Conservation (phyloP, 768 basidiomycete genomes). For the Boletus barrowsii region DNA sequence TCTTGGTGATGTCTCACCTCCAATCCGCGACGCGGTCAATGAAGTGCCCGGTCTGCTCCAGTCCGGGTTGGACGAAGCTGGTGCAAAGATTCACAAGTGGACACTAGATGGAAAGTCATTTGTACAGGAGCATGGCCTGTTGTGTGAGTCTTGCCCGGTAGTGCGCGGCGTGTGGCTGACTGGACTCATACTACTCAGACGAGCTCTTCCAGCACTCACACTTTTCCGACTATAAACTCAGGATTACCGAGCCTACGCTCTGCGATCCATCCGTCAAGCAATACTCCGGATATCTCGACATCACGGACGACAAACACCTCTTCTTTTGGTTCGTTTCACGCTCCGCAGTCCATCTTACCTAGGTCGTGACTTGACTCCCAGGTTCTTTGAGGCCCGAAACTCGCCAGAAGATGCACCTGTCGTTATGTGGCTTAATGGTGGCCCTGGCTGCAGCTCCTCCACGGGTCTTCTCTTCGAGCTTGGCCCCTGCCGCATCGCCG, state of each 20-base stretch:
- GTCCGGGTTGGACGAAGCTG: constrained; percentile 38
- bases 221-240: constrained; percentile 52
- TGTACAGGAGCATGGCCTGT: constrained; percentile 65
- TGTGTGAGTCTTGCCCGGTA: constrained; percentile 51
- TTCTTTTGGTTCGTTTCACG: constrained; percentile 72
- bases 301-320: constrained; percentile 73
- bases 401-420: constrained; percentile 77
- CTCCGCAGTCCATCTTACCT: background rate
- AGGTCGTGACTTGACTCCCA: constrained; percentile 24
- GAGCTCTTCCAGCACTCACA: constrained; percentile 59
- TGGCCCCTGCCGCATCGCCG: constrained; percentile 76
- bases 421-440: constrained; percentile 88
- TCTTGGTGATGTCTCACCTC: constrained; percentile 31
- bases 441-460: constrained; percentile 68
- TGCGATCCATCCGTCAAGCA: constrained; percentile 77
- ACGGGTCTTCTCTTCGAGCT: constrained; percentile 91
- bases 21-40: constrained; percentile 23
- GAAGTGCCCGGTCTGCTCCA: constrained; percentile 44
- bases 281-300: constrained; percentile 81
- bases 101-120: constrained; percentile 55
- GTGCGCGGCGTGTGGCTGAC: background rate
- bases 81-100: constrained; percentile 59
- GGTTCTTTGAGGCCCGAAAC: constrained; percentile 86
- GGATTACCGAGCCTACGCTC: constrained; percentile 64
- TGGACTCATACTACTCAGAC: constrained; percentile 33